Conservation (phyloP, 805 yeast species). For the Lipomyces chichibuensis region DNA sequence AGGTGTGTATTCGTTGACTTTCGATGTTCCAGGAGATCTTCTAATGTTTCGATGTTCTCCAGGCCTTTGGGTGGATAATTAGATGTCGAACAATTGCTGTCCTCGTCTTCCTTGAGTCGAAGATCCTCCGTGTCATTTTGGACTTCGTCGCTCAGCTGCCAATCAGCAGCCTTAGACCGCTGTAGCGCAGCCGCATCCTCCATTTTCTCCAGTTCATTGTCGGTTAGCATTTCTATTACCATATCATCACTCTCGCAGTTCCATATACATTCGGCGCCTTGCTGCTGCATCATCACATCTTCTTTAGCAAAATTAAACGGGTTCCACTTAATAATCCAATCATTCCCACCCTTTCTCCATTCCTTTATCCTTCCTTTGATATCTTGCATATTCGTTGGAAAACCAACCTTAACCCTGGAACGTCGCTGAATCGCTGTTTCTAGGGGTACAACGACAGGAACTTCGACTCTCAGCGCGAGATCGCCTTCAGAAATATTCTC, state of each 20-base stretch:
- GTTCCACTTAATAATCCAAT: conserved; percentile 11
- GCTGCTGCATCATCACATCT: background rate
- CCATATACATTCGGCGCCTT: background rate
- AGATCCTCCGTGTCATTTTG: background rate
- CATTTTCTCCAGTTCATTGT: background rate
- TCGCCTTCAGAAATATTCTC: conserved; percentile 15
- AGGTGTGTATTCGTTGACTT: background rate
- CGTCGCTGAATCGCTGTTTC: conserved; percentile 8
- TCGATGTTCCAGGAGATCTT: conserved; percentile 10
- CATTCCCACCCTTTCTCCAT: background rate
- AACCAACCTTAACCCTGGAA: background rate
- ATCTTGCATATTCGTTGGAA: conserved; percentile 5
- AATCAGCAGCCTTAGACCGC: conserved; percentile 1
- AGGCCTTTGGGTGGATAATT: background rate
- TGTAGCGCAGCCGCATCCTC: background rate
- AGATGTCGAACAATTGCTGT: background rate
- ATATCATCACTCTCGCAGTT: background rate
- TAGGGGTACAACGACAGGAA: conserved; percentile 6
- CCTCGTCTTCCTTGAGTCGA: background rate
- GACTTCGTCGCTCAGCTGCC: conserved; percentile 15
- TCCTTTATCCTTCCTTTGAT: background rate
- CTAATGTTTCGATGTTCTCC: conserved; percentile 2
- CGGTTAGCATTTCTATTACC: background rate
- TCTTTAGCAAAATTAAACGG: conserved; percentile 8
- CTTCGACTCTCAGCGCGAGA: conserved; percentile 6